phyloP scores from a whole-genome alignment of 2,329 filamentous ascomycete species.

The Clonostachys byssicola region DNA sequence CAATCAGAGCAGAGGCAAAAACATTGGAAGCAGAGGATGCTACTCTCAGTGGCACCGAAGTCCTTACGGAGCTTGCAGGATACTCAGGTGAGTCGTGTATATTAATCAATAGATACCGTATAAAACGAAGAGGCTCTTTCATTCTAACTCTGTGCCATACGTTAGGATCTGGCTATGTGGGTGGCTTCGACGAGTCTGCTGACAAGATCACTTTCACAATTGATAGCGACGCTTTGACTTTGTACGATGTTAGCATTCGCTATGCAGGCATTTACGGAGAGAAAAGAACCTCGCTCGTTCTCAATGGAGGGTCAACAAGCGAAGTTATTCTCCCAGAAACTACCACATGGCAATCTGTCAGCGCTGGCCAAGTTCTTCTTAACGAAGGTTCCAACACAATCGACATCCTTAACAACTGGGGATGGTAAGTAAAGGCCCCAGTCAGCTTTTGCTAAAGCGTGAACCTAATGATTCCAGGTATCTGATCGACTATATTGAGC shows the following conservation, averaged over 20 bases:
- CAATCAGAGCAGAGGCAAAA: no score
- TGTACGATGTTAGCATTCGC: constrained; percentile 37
- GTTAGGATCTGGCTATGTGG: constrained; percentile 39
- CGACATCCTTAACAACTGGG: constrained; percentile 41
- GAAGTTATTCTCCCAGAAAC: constrained; percentile 34
- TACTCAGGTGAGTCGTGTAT: constrained; percentile 21
- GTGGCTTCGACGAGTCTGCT: constrained; percentile 32
- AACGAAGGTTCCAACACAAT: constrained; percentile 36
- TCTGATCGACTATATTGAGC: constrained; percentile 36
- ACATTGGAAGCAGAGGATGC: constrained; percentile 35
- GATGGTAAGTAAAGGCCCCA: constrained; percentile 24
- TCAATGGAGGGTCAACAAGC: constrained; percentile 33
- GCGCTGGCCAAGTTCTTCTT: constrained; percentile 38
- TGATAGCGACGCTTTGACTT: constrained; percentile 19
- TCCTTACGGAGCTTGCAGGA: constrained; percentile 29
- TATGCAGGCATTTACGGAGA: constrained; percentile 40
- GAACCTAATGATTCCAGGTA: constrained; percentile 13
- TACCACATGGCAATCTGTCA: constrained; percentile 26
- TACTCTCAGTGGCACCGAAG: constrained; percentile 29
- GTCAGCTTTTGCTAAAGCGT: no score
- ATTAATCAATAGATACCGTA: not conserved
- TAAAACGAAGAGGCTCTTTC: not conserved
- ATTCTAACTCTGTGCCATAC: not conserved
- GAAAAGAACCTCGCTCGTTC: constrained; percentile 34
- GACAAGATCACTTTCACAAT: constrained; percentile 40